Evolutionary conservation across 2,329 filamentous ascomycete genomes (phyloP).

Genomic region (Cordyceps cateniannulata): DNA sequence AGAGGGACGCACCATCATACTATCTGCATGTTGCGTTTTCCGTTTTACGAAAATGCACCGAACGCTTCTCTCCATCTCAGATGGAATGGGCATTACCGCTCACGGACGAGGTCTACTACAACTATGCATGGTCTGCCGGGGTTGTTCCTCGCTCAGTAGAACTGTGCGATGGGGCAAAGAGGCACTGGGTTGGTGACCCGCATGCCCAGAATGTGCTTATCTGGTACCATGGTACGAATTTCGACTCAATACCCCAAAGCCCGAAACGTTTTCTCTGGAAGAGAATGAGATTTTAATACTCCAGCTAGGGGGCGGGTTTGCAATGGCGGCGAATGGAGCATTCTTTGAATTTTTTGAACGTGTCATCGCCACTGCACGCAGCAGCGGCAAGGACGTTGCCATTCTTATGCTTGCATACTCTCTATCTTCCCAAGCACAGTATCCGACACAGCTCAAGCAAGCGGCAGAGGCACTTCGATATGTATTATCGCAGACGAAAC

Average conservation of each 20-base stretch:
- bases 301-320: neutral
- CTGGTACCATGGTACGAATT: neutral
- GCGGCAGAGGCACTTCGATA: neutral
- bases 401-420: neutral
- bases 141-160: neutral
- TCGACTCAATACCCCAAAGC: neutral
- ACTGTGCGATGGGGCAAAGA: neutral
- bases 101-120: neutral
- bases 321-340: neutral
- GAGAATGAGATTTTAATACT: neutral
- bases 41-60: neutral
- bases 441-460: neutral
- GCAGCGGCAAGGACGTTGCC: neutral
- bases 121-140: neutral
- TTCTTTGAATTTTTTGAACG: neutral
- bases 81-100: neutral
- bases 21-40: neutral
- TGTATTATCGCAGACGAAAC: neutral
- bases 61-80: neutral
- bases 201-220: neutral
- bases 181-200: neutral
- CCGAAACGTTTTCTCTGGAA: too few species aligned
- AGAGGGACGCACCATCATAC: neutral
- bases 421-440: neutral
- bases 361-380: neutral